A percentile compares a stretch with the other conserved stretches of the same genome.
Conservation (phyloP, 2,329 filamentous ascomycete species). For the Metarhizium sp. region DNA sequence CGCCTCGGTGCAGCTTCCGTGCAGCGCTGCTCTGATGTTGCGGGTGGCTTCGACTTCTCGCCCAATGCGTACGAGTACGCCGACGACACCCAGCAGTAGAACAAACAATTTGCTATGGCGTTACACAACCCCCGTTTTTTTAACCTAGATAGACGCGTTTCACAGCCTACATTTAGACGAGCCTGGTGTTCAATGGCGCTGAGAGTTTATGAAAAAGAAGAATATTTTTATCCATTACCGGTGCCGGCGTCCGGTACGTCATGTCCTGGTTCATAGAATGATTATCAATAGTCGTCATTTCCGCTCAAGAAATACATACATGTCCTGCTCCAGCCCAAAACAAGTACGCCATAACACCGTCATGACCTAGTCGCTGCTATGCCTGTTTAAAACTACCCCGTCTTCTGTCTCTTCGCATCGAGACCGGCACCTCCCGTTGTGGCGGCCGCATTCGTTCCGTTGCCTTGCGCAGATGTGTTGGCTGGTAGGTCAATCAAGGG, state of each 20-base stretch:
- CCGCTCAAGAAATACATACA: not conserved
- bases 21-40: not conserved
- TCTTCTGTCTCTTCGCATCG: constrained; percentile 46
- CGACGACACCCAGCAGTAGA: not conserved
- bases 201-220: not conserved
- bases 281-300: not conserved
- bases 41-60: not conserved
- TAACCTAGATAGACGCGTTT: too few species aligned
- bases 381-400: not conserved
- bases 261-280: not conserved
- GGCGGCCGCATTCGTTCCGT: constrained; percentile 1
- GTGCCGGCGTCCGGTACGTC: not conserved
- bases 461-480: constrained; percentile 26
- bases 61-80: not conserved
- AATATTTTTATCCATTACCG: not conserved
- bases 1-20: not conserved
- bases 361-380: not conserved
- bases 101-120: too few species aligned
- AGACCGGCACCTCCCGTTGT: constrained; percentile 15
- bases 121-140: too few species aligned
- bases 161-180: not conserved
- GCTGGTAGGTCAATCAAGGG: constrained; percentile 42
- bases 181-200: not conserved
- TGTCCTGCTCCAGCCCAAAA: not conserved
- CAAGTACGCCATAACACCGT: constrained; percentile 16